phyloP scores from a whole-genome alignment of 2,329 filamentous ascomycete genomes.

The Paraphoma chrysanthemicola region DNA sequence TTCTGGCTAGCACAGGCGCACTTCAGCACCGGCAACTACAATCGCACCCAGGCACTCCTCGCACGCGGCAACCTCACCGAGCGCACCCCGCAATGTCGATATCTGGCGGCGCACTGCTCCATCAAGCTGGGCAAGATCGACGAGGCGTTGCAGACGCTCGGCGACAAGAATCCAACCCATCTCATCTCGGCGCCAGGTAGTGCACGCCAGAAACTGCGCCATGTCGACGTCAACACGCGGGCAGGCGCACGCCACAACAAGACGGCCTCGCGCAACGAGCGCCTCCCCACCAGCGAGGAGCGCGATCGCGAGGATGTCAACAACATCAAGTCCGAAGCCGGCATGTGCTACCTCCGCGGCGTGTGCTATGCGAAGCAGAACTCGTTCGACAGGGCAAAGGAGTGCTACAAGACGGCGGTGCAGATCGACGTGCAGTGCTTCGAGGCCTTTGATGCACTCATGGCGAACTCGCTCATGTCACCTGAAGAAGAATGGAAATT shows the following conservation, averaged over 20 bases:
- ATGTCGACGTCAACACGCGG: conserved; percentile 62
- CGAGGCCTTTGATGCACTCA: conserved; percentile 96
- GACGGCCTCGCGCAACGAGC: conserved; percentile 55
- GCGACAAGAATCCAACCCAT: conserved; percentile 92
- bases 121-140: conserved; percentile 92
- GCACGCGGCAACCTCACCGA: conserved; percentile 81
- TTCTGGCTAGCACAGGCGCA: conserved; percentile 99
- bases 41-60: conserved; percentile 85
- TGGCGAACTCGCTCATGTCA: conserved; percentile 92
- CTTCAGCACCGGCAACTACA: conserved; percentile 94
- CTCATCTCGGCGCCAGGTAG: conserved; percentile 74
- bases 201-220: conserved; percentile 74
- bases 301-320: conserved; percentile 72
- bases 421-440: conserved; percentile 98
- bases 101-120: conserved; percentile 91
- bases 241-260: conserved; percentile 57
- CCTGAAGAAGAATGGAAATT: conserved; percentile 91
- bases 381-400: conserved; percentile 94
- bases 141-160: conserved; percentile 83
- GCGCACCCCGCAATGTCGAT: conserved; percentile 85
- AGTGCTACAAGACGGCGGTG: conserved; percentile 98
- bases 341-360: conserved; percentile 95
- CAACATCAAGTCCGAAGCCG: conserved; percentile 87
- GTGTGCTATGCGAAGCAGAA: conserved; percentile 97
- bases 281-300: conserved; percentile 66